These are phyloP conservation scores for Rhodosporidiobolus sp. DNA, from an alignment of 768 basidiomycete species.

Conservation along the genomic window DNA sequence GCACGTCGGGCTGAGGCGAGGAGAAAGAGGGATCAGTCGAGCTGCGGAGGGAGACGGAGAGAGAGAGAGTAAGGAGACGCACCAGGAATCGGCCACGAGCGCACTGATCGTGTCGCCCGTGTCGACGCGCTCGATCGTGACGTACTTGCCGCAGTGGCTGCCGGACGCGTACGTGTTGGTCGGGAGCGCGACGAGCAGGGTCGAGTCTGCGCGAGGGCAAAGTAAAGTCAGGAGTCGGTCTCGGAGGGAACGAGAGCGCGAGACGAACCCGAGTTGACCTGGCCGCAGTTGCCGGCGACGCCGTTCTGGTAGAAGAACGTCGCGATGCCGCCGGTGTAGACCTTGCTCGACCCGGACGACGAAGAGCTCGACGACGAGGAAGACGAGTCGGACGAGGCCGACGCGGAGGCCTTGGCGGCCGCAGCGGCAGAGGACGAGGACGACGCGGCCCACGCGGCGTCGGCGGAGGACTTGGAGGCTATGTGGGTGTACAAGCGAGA, in stretches of 20 bases:
- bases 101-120: conserved; percentile 35
- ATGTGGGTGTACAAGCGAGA: neutral
- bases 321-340: conserved; percentile 25
- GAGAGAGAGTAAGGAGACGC: neutral
- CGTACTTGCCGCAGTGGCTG: conserved; percentile 37
- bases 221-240: neutral
- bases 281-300: conserved; percentile 21
- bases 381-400: neutral
- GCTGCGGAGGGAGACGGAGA: no score
- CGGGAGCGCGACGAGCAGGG: neutral
- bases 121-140: conserved; percentile 32
- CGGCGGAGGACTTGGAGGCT: conserved; percentile 9
- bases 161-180: conserved; percentile 26
- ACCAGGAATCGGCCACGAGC: conserved; percentile 26
- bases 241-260: conserved; percentile 16
- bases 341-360: neutral
- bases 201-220: neutral
- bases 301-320: conserved; percentile 32
- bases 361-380: neutral
- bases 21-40: no score
- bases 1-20: neutral
- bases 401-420: conserved; percentile 6
- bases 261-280: conserved; percentile 17
- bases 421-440: conserved; percentile 19
- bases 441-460: conserved; percentile 17